These are phyloP conservation scores for Pyropia yezoensis DNA, from an alignment of 23 red algal species.

Conservation along the genomic window DNA sequence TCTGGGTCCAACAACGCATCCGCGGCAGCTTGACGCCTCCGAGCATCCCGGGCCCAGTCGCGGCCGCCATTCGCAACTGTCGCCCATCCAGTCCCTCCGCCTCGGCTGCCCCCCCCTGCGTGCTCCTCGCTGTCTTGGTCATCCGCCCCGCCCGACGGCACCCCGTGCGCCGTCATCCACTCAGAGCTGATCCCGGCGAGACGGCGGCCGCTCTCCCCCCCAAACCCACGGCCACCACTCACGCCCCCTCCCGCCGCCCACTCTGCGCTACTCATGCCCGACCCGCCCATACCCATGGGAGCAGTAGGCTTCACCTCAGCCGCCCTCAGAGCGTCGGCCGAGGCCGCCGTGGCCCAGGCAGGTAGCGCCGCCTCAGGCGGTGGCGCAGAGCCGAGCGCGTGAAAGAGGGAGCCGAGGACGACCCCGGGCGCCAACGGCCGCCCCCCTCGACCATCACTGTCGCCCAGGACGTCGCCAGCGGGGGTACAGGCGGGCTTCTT, in stretches of 20 bases:
- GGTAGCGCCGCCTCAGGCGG: too few relatives aligned
- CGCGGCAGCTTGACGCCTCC: not conserved
- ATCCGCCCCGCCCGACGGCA: not conserved
- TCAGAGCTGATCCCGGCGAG: too few relatives aligned
- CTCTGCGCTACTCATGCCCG: too few relatives aligned
- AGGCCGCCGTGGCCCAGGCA: too few relatives aligned
- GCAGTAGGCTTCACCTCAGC: too few relatives aligned
- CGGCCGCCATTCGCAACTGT: not conserved
- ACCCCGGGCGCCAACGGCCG: not conserved
- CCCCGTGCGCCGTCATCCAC: not conserved
- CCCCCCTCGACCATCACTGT: not conserved
- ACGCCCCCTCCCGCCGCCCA: too few relatives aligned
- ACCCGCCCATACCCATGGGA: too few relatives aligned
- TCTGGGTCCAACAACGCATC: slow-evolving; percentile 40
- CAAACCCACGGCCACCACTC: too few relatives aligned
- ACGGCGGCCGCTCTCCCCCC: too few relatives aligned
- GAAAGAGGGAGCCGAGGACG: not conserved
- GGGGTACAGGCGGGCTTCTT: too few relatives aligned
- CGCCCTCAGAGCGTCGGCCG: too few relatives aligned
- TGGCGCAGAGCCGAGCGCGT: too few relatives aligned
- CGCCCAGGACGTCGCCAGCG: not conserved
- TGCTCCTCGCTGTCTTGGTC: not conserved
- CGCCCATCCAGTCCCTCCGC: not conserved
- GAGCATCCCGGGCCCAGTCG: not conserved
- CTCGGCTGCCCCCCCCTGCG: not conserved